A percentile compares a stretch with the other conserved stretches of the same genome.
Conservation (phyloP, 768 basidiomycete genomes). For the Collybia sordida region DNA sequence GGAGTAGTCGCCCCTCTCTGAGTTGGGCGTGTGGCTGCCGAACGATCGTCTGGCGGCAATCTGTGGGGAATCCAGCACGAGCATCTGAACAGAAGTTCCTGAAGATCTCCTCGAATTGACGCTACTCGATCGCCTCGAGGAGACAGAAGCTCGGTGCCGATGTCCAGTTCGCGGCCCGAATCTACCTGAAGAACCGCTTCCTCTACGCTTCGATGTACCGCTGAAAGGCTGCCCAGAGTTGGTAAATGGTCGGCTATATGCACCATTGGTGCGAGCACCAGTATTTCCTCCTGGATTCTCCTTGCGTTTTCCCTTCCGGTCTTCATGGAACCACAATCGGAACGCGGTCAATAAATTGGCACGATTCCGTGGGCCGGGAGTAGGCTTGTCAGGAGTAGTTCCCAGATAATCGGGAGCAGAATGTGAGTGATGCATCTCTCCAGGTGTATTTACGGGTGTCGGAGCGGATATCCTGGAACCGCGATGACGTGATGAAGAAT, state of each 20-base stretch:
- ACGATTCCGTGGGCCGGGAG: conserved; percentile 54
- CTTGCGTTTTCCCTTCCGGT: conserved; percentile 84
- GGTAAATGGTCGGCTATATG: conserved; percentile 18
- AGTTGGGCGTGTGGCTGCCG: conserved; percentile 84
- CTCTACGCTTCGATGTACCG: conserved; percentile 48
- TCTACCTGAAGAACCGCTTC: conserved; percentile 39
- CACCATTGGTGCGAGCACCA: conserved; percentile 24
- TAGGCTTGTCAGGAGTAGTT: conserved; percentile 14
- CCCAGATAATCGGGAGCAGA: conserved; percentile 41
- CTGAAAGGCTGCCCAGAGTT: conserved; percentile 13
- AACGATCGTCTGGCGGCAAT: conserved; percentile 68
- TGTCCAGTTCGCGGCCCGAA: conserved; percentile 33
- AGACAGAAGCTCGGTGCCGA: conserved; percentile 70
- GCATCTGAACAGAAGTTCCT: conserved; percentile 47
- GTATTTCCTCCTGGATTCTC: conserved; percentile 27
- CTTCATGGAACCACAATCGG: conserved; percentile 91
- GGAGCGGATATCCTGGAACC: conserved; percentile 14
- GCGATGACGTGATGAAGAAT: conserved; percentile 31
- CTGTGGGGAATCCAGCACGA: conserved; percentile 61
- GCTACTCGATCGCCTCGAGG: conserved; percentile 87
- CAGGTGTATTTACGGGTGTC: conserved; percentile 54
- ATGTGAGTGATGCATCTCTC: conserved; percentile 47
- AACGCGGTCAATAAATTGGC: conserved; percentile 85
- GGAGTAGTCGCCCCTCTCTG: conserved; percentile 74
- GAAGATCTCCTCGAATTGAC: conserved; percentile 80